phyloP scores from a whole-genome alignment of 495 filamentous ascomycete genomes.

The Neurospora sublineolata region DNA sequence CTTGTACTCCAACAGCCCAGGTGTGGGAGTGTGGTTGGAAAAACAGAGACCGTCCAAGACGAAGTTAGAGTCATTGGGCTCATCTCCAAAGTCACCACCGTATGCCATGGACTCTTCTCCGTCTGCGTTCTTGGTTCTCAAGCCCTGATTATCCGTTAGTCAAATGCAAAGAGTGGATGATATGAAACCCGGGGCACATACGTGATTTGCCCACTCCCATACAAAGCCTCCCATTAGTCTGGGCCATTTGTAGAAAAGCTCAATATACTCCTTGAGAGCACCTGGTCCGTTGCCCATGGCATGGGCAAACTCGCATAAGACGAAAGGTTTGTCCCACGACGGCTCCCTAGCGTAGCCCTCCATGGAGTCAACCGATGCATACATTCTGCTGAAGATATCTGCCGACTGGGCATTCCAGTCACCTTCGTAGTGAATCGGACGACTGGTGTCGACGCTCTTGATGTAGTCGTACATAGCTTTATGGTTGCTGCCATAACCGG shows the following conservation, averaged over 20 bases:
- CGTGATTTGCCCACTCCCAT: slow-evolving; percentile 70
- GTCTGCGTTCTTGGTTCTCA: slow-evolving; percentile 42
- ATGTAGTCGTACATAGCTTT: slow-evolving; percentile 55
- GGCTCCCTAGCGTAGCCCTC: slow-evolving; percentile 29
- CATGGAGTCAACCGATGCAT: slow-evolving; percentile 40
- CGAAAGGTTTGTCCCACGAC: slow-evolving; percentile 41
- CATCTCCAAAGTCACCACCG: slow-evolving; percentile 62
- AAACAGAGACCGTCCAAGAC: slow-evolving; percentile 55
- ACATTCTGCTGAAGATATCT: slow-evolving; percentile 61
- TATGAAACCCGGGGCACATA: slow-evolving; percentile 7
- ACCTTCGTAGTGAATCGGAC: slow-evolving; percentile 59
- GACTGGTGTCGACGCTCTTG: slow-evolving; percentile 42
- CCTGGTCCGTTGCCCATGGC: slow-evolving; percentile 72
- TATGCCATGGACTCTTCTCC: slow-evolving; percentile 51
- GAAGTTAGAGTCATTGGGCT: slow-evolving; percentile 60
- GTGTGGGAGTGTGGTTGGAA: slow-evolving; percentile 48
- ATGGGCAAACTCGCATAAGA: slow-evolving; percentile 61
- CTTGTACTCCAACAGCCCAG: slow-evolving; percentile 51
- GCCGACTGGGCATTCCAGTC: slow-evolving; percentile 48
- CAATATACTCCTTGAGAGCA: slow-evolving; percentile 54
- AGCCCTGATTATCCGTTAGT: slow-evolving; percentile 27
- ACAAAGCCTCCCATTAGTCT: slow-evolving; percentile 60
- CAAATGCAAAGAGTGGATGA: neutral
- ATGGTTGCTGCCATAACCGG: slow-evolving; percentile 59
- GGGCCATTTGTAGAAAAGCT: slow-evolving; percentile 51